Conservation (phyloP, 176 grass and related monocot species). For the Phyllostachys edulis region DNA sequence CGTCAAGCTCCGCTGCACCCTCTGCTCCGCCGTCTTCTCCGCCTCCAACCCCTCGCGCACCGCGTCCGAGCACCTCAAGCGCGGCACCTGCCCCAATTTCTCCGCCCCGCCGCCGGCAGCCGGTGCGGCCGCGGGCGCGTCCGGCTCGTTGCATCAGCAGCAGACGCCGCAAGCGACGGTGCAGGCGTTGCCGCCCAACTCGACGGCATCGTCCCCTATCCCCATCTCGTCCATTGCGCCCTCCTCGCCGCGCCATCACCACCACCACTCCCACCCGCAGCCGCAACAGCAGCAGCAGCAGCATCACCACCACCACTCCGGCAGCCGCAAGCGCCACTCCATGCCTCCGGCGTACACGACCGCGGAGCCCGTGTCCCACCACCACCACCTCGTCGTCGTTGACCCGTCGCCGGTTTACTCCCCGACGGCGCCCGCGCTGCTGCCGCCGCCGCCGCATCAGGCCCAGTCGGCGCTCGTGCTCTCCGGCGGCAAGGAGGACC, state of each 20-base stretch:
- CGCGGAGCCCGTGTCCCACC: slow-evolving; percentile 32
- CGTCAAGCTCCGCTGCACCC: slow-evolving; percentile 66
- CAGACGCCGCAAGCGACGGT: slow-evolving; percentile 15
- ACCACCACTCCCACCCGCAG: slow-evolving; percentile 40
- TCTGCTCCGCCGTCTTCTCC: slow-evolving; percentile 77
- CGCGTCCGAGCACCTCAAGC: slow-evolving; percentile 84
- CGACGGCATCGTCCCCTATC: slow-evolving; percentile 51
- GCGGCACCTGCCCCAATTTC: slow-evolving; percentile 76
- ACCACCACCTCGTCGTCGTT: slow-evolving; percentile 46
- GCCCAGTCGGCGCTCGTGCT: slow-evolving; percentile 41
- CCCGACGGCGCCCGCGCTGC: slow-evolving; percentile 19
- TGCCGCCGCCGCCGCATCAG: slow-evolving; percentile 14
- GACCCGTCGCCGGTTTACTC: slow-evolving; percentile 55
- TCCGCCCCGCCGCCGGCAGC: slow-evolving; percentile 38
- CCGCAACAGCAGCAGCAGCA: slow-evolving; percentile 32
- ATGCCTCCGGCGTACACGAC: slow-evolving; percentile 33
- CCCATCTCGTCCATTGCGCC: slow-evolving; percentile 69
- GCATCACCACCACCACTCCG: slow-evolving; percentile 21
- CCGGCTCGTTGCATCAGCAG: slow-evolving; percentile 14
- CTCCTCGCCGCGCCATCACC: slow-evolving; percentile 39
- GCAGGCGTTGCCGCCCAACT: slow-evolving; percentile 47
- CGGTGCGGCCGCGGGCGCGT: slow-evolving; percentile 21
- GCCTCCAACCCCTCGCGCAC: slow-evolving; percentile 72
- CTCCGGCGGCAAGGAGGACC: slow-evolving; percentile 70
- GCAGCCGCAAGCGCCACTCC: slow-evolving; percentile 53